A percentile compares a stretch with the other conserved stretches of the same genome.
Evolutionary conservation across 2,329 filamentous ascomycete genomes (phyloP).

Genomic region (Clonostachys sp.): DNA sequence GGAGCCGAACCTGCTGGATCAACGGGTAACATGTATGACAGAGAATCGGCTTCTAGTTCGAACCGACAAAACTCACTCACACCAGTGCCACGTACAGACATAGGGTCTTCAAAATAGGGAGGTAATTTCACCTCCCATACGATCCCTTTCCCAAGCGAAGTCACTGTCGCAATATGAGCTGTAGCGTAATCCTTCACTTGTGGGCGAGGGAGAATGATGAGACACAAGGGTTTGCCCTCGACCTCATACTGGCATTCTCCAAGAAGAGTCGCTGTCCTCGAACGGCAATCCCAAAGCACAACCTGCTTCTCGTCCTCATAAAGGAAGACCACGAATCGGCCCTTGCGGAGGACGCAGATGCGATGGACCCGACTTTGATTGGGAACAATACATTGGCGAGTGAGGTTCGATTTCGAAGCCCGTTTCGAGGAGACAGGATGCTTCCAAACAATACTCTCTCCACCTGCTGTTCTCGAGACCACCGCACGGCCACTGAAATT

Average conservation of each 20-base stretch:
- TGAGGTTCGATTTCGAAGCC: constrained; percentile 37
- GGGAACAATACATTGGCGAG: constrained; percentile 64
- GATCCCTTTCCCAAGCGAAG: constrained; percentile 70
- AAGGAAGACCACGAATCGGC: constrained; percentile 76
- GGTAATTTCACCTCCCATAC: constrained; percentile 76
- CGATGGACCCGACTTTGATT: constrained; percentile 71
- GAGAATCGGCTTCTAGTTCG: constrained; percentile 55
- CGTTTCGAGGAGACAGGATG: constrained; percentile 43
- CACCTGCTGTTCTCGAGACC: constrained; percentile 73
- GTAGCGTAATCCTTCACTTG: constrained; percentile 51
- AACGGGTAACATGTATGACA: constrained; percentile 71
- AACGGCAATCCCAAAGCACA: constrained; percentile 75
- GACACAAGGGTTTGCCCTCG: constrained; percentile 70
- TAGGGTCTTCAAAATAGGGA: constrained; percentile 23
- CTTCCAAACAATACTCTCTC: constrained; percentile 81
- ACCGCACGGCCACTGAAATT: constrained; percentile 77
- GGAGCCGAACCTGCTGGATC: constrained; percentile 77
- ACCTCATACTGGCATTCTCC: constrained; percentile 45
- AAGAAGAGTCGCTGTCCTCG: constrained; percentile 52
- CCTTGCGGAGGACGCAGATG: constrained; percentile 73
- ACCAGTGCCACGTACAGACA: constrained; percentile 10
- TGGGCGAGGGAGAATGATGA: constrained; percentile 66
- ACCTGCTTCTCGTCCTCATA: constrained; percentile 60
- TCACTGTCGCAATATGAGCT: constrained; percentile 77
- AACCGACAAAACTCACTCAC: constrained; percentile 69